Evolutionary conservation across 2,329 filamentous ascomycete species (phyloP), one percentile per base, ranked within the genome.

Genomic region (Zymoseptoria ardabiliae): DNA sequence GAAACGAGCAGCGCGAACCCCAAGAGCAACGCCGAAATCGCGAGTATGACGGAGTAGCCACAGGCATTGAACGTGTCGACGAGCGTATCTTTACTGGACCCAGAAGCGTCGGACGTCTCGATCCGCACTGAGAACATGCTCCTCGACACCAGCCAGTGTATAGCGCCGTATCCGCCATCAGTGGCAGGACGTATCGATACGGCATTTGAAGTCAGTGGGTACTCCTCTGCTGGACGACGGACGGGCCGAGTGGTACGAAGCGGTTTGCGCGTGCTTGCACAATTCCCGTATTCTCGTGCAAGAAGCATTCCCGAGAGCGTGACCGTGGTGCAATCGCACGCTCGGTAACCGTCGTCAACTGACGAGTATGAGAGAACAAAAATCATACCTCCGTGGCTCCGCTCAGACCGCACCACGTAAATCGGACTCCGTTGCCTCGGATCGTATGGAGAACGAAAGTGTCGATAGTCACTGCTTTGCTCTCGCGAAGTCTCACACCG

Each of bases 61-160:
- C 45, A 50, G 17, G 45, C 45, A 6, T 20, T n/a, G 17, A 20
- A 11, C 7, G 45, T 50, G 17, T 50, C 45, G 6, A n/a, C 17
- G 45, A 50, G 17, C 5, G 45, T n/a, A 7, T 50, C 45, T n/a
- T 50, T 50, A 6, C 25, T 28, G 25, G 25, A 28, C 25, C 25
- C 25, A 8, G 45, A 20, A n/a, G 45, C 20, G 45, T 50, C 17
- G 45, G 7, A 50, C 17, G 45, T 28, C 25, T 28, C 66, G 13
- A 77, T 67, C 1, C 66, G 64, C 1, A 74, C 73, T 2, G 80
- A 61, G 64, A 78, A 80, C 2, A 79, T 62, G n/a, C 68, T 70
- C 54, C 79, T 74, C 0, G 77, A 79, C 8, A 77, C 68, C 0
- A 79, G 64, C 76, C 76, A 80, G 61, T 79, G 77, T 2, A 80